Evolutionary conservation across 371 early-diverging fungal genomes (phyloP), one percentile per base, ranked within the genome.

Genomic region (Parasitella parasitica): DNA sequence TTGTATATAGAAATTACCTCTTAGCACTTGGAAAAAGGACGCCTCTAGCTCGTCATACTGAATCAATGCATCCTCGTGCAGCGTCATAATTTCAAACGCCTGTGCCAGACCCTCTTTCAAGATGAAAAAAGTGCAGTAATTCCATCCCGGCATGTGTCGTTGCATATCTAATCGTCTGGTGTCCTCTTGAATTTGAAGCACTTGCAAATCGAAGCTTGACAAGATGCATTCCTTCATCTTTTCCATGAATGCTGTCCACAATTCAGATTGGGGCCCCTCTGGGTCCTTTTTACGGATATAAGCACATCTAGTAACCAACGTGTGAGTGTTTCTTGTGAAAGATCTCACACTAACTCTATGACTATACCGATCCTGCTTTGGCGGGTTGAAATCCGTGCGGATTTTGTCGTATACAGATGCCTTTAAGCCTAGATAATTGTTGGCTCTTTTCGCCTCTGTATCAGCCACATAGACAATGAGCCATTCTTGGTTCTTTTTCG

Each of bases 11-110:
- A 8, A 32, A 16, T 27, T 71, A 86, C 88, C 89, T 83, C 79
- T 72, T 20, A 95, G 76, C 8, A 94, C 89, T 72, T 97, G 96
- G 57, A 89, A 90, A 67, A 93, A 97, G 0, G 91, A 89, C 0
- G 95, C 95, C 64, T 96, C 97, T 26, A 98, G 82, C 70, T 98
- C 97, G 67, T 98, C 98, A 63, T 97, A 97, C 64, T 94, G 93
- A 22, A 91, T 77, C 50, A 97, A 71, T 2, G 97, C 95, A 54
- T 95, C 96, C 53, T 94, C 95, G 52, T 84, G 82, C 46, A 95
- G 68, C 26, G 87, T 90, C 88, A 96, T 86, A 54, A 89, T 84
- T 66, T 94, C 94, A 78, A 87, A 95, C 5, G 94, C 86, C 43
- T 85, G 85, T n/a, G 94, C 93, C 18, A 96, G 72, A 0, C 90